A percentile compares a stretch with the other conserved stretches of the same genome.
Conservation (phyloP, 2,329 filamentous ascomycete species). For the Neonectria neomacrospora region DNA sequence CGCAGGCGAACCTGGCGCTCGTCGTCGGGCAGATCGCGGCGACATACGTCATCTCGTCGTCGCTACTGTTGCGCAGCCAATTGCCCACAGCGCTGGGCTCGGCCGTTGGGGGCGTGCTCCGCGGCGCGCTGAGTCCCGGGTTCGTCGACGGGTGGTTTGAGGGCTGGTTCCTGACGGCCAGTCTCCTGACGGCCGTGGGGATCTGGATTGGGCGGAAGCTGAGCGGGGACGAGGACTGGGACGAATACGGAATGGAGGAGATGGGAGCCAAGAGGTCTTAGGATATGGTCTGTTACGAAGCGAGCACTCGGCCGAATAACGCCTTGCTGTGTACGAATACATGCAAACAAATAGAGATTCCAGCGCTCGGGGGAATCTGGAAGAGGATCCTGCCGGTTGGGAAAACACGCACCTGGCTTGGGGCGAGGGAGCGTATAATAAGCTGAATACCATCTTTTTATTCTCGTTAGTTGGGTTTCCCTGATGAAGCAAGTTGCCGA, state of each 20-base stretch:
- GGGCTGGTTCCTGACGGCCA: constrained; percentile 81
- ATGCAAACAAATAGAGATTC: constrained; percentile 2
- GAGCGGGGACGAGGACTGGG: constrained; percentile 66
- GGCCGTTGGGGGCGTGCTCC: constrained; percentile 80
- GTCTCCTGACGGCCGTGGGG: constrained; percentile 72
- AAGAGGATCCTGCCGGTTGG: constrained; percentile 4
- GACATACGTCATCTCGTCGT: constrained; percentile 86
- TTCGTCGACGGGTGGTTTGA: constrained; percentile 85
- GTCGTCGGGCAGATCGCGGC: constrained; percentile 83
- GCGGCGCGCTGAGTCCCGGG: constrained; percentile 73
- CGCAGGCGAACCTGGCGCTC: constrained; percentile 81
- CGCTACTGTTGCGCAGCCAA: constrained; percentile 80
- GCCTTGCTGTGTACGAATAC: constrained; percentile 16
- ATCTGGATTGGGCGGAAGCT: constrained; percentile 78
- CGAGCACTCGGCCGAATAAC: not conserved
- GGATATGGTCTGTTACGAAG: constrained; percentile 6
- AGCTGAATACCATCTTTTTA: constrained; percentile 13
- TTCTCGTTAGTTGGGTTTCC: not conserved
- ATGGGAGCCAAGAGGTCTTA: constrained; percentile 75
- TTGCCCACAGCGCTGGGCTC: constrained; percentile 80
- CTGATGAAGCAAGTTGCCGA: too few relatives aligned
- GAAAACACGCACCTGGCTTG: constrained; percentile 7
- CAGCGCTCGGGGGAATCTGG: constrained; percentile 13
- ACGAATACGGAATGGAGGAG: constrained; percentile 73
- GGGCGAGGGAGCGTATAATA: constrained; percentile 1